phyloP scores from a whole-genome alignment of 2,329 filamentous ascomycete genomes.

The Pyrenophora graminea region DNA sequence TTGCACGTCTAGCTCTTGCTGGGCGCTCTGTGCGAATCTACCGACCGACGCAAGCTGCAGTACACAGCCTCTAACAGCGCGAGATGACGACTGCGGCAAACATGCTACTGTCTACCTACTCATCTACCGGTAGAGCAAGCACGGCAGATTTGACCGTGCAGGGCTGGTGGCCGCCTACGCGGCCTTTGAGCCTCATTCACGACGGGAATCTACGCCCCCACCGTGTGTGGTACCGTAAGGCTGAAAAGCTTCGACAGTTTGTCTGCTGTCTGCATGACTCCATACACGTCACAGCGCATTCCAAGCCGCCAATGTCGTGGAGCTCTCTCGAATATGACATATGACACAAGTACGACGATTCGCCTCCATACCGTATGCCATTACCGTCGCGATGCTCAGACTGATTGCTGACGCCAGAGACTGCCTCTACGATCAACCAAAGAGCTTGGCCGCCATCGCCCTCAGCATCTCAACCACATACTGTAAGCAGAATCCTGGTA shows the following conservation, averaged over 20 bases:
- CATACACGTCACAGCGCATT: conserved; percentile 26
- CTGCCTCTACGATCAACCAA: too few species aligned
- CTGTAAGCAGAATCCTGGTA: too few species aligned
- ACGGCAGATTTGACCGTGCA: too few species aligned
- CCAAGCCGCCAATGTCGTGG: conserved; percentile 1
- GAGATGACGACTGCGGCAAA: neutral
- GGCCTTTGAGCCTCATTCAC: conserved; percentile 9
- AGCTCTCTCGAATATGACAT: neutral
- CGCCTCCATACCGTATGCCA: too few species aligned
- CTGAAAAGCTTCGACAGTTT: conserved; percentile 24
- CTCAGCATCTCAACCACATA: too few species aligned
- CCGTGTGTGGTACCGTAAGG: conserved; percentile 15
- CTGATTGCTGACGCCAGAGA: neutral
- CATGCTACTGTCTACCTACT: too few species aligned
- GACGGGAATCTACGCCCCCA: conserved; percentile 9
- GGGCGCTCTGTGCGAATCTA: too few species aligned
- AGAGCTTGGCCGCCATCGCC: too few species aligned
- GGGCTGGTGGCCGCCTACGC: neutral
- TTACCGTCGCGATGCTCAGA: neutral
- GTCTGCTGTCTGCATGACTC: conserved; percentile 9
- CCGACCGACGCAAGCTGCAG: too few species aligned
- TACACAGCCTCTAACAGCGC: neutral
- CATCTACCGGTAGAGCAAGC: too few species aligned
- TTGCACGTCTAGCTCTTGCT: too few species aligned
- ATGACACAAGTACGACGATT: neutral